Evolutionary conservation across 345 rosid species (phyloP).

Genomic region (Euphorbia peplus): DNA sequence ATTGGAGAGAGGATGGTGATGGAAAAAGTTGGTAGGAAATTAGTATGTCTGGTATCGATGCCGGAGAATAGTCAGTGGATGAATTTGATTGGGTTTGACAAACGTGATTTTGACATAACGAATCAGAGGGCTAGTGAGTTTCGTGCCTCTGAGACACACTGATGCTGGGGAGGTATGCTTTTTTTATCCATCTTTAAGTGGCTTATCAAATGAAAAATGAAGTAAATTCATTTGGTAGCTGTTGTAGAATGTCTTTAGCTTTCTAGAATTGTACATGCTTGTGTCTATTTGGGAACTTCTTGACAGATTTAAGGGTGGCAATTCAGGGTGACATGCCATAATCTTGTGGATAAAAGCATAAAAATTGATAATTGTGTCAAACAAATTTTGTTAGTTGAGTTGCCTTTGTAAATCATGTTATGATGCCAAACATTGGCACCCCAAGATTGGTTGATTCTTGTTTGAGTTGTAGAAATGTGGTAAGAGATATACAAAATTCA

Average conservation of each 20-base stretch:
- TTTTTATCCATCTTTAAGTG: neutral
- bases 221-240: neutral
- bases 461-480: neutral
- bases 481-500: no score
- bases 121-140: constrained; percentile 47
- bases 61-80: constrained; percentile 34
- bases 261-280: neutral
- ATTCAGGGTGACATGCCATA: no score
- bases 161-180: neutral
- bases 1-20: constrained; percentile 17
- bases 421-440: no score
- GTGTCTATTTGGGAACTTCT: neutral
- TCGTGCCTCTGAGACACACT: constrained; percentile 20
- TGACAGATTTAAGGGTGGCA: no score
- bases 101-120: constrained; percentile 23
- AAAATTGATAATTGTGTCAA: no score
- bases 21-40: constrained; percentile 27
- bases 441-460: neutral
- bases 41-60: constrained; percentile 44
- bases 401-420: no score
- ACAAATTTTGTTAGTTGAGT: no score
- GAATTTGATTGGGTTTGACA: constrained; percentile 27
- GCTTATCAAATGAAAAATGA: neutral
- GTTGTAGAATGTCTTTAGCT: neutral
- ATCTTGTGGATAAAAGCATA: no score